A percentile compares a stretch with the other conserved stretches of the same genome.
phyloP scores from a whole-genome alignment of 2,329 filamentous ascomycete genomes.

The Pseudopyricularia javanii region DNA sequence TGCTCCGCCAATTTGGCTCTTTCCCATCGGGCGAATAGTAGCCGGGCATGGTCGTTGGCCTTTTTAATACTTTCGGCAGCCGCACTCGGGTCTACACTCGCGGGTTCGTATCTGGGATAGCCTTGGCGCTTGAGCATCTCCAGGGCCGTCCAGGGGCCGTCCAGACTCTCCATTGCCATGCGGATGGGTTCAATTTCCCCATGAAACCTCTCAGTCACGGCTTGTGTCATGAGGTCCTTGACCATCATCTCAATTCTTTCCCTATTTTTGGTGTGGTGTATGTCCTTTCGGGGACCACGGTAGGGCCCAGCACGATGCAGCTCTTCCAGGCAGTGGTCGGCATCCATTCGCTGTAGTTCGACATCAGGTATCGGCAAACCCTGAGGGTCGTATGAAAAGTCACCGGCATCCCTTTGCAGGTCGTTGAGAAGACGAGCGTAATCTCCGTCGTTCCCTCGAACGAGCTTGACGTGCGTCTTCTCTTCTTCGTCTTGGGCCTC shows the following conservation, averaged over 20 bases:
- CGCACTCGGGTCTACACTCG: constrained; percentile 8
- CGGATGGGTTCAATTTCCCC: constrained; percentile 9
- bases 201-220: constrained; percentile 11
- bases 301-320: background rate
- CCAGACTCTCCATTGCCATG: constrained; percentile 11
- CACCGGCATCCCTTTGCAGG: background rate
- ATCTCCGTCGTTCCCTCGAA: background rate
- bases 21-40: constrained; percentile 15
- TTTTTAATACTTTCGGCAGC: constrained; percentile 10
- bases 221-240: constrained; percentile 16
- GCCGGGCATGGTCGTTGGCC: constrained; percentile 11
- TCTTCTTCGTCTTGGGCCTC: background rate
- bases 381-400: background rate
- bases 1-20: background rate
- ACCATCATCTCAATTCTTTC: constrained; percentile 18
- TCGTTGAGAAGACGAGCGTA: background rate
- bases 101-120: constrained; percentile 17
- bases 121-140: constrained; percentile 19
- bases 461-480: background rate
- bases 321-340: background rate
- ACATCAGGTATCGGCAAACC: constrained; percentile 19
- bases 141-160: constrained; percentile 18
- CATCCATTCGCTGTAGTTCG: background rate
- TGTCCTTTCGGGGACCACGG: background rate
- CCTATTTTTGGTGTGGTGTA: constrained; percentile 8